Base-by-base conservation (phyloP, 805 yeast genomes). In the Lachancea kluyveri region DNA sequence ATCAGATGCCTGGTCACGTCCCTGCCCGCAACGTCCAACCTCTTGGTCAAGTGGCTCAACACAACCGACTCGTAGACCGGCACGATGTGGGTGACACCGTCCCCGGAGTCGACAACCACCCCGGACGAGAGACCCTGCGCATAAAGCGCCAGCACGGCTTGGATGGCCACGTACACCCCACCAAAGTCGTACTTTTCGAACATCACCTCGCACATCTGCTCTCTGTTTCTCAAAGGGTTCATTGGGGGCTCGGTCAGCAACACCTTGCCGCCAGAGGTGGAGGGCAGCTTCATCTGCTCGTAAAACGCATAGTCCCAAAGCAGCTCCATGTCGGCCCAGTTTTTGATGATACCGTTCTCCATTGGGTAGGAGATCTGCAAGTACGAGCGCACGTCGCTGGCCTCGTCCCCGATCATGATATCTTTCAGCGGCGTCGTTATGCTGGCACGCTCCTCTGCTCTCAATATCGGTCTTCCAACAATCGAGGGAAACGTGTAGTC, bases 261-360 rank as follows among this genome's bases (percentile, higher is more conserved):
- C 26, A 92, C 75, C 59, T 90, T 90, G 47, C 76, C 72, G 29
- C 88, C 94, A 19, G 74, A 65, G 5, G 86, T 71, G 5, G 84
- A 69, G 54, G 83, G 80, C 35, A 83, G 67, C 54, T 85, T 72
- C 85, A 92, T 79, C 52, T 83, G 75, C 48, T 90, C 94, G 64
- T 81, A 83, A 59, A 92, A 90, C 13, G 97, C 90, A 59, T 90
- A 92, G 62, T 92, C 95, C 98, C 98, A 92, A 39, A 92, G 68
- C 50, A 88, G 88, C 51, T 86, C 95, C 97, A 92, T 92, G 58
- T 92, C 98, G 49, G 88, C 95, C 98, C 98, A 92, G 60, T 88
- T 86, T 54, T 79, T 81, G 57, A 92, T 90, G 50, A 92, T 85
- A 52, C 98, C 98, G 57, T 92, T 92, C 62, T 92, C 98, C 97